phyloP scores from a whole-genome alignment of 1,284 basidiomycete genomes.

The Cystobasidium slooffiae region DNA sequence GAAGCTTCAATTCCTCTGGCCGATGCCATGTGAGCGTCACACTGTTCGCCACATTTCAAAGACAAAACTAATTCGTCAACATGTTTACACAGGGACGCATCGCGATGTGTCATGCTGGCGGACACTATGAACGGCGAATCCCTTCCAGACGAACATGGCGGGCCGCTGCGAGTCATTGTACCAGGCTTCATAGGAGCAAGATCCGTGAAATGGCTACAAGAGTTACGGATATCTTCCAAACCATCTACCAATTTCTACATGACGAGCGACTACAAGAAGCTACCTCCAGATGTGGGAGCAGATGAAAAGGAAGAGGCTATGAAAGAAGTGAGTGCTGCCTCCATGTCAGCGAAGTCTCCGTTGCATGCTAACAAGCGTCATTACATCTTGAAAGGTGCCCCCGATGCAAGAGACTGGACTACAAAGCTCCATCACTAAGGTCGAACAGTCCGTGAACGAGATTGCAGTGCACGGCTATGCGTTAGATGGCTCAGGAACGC shows the following conservation, averaged over 20 bases:
- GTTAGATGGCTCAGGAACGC: conserved; percentile 14
- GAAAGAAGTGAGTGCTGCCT: conserved; percentile 32
- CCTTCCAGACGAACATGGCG: conserved; percentile 65
- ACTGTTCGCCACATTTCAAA: not conserved
- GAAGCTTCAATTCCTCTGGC: conserved; percentile 47
- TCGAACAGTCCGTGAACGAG: not conserved
- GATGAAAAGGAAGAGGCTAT: conserved; percentile 47
- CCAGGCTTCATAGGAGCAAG: conserved; percentile 67
- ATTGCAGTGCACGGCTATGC: conserved; percentile 48
- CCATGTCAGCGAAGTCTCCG: not conserved
- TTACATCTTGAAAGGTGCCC: no score
- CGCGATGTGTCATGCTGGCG: conserved; percentile 61
- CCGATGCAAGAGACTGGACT: conserved; percentile 44
- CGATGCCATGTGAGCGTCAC: conserved; percentile 44
- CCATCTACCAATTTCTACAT: conserved; percentile 46
- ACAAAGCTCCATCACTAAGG: conserved; percentile 44
- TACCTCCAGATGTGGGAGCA: conserved; percentile 44
- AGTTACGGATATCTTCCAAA: conserved; percentile 27
- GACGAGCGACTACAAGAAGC: conserved; percentile 48
- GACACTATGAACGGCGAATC: conserved; percentile 67
- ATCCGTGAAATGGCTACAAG: conserved; percentile 65
- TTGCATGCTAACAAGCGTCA: no score
- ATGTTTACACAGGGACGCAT: conserved; percentile 40
- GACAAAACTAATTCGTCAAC: not conserved
- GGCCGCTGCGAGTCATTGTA: conserved; percentile 64